Base-by-base conservation (phyloP, 352 stramenopile genomes). In the Pythium grandisporangium region DNA sequence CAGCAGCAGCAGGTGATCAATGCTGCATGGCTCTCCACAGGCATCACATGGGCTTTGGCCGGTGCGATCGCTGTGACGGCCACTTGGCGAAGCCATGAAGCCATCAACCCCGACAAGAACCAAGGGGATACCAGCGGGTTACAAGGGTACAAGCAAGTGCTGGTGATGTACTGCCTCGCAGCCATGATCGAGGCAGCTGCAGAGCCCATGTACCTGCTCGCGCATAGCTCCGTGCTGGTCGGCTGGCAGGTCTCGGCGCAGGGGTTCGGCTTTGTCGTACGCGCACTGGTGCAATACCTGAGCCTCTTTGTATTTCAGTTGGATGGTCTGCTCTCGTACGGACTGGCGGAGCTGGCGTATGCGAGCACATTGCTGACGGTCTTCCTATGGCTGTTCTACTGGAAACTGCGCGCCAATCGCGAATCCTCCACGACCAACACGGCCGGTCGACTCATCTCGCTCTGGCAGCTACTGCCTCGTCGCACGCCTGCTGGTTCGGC, bases 181-280 rank as follows among this genome's bases (percentile, higher is more conserved):
- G 80, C 81, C 39, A 84, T 79, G 63, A 58, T 91, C 26, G 82
- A 95, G 46, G 73, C 77, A 6, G 37, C 83, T 7, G 80, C 75
- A 1, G 82, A 95, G 52, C 77, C 80, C 1, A 82, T 95, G 72
- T 92, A 84, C 30, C 51, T 91, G 32, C 54, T 92, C 29, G 71
- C 76, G 0, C 70, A 91, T 52, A 80, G 64, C 39, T 84, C 66
- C 45, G 73, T 92, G 27, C 52, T 84, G 25, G 81, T 93, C n/a
- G 75, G 66, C n/a, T 82, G 80, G 69, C 77, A 89, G 41, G 80
- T 91, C 6, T 64, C 73, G 5, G 77, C 79, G 21, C 76, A 93
- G 47, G 81, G 70, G 37, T 64, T 66, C 17, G 82, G 67, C 2
- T 90, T 95, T 42, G 53, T 92, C 23, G 59, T 79, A 23, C 75